Conservation (phyloP, 2,329 filamentous ascomycete species). For the Phialophora macrospora region DNA sequence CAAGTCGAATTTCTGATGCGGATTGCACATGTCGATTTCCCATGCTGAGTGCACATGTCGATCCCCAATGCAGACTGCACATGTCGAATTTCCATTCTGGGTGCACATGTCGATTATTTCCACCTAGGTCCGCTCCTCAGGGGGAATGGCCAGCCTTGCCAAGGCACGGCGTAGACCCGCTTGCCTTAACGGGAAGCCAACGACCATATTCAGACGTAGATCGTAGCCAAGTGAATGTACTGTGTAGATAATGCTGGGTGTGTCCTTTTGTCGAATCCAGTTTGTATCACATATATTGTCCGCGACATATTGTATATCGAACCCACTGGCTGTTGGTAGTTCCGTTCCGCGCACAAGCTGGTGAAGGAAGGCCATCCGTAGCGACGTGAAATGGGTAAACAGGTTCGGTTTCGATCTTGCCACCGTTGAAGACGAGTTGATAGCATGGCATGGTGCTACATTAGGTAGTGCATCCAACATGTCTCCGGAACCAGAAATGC, state of each 20-base stretch:
- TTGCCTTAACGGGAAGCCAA: slow-evolving; percentile 7
- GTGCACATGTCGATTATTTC: slow-evolving; percentile 10
- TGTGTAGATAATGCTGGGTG: background rate
- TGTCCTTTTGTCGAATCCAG: background rate
- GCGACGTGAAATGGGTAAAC: too few species aligned
- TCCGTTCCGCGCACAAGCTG: too few species aligned
- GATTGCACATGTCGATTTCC: background rate
- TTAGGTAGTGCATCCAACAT: too few species aligned
- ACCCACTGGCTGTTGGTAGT: too few species aligned
- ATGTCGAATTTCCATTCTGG: background rate
- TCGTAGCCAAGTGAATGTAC: background rate
- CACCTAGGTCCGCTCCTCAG: background rate
- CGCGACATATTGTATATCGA: too few species aligned
- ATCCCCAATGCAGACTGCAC: background rate
- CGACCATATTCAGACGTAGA: slow-evolving; percentile 13
- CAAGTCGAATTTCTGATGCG: background rate
- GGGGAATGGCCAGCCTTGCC: slow-evolving; percentile 18
- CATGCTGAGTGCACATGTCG: background rate
- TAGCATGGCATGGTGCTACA: too few species aligned
- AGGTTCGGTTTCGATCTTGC: too few species aligned
- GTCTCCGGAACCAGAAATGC: too few species aligned
- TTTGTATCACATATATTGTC: too few species aligned
- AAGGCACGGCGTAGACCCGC: slow-evolving; percentile 14
- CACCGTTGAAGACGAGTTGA: too few species aligned
- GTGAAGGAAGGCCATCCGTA: too few species aligned